Evolutionary conservation across 164 flowering plant genomes (phyloP), one percentile per base, ranked within the genome.

Genomic region (Aristolochia fimbriata): DNA sequence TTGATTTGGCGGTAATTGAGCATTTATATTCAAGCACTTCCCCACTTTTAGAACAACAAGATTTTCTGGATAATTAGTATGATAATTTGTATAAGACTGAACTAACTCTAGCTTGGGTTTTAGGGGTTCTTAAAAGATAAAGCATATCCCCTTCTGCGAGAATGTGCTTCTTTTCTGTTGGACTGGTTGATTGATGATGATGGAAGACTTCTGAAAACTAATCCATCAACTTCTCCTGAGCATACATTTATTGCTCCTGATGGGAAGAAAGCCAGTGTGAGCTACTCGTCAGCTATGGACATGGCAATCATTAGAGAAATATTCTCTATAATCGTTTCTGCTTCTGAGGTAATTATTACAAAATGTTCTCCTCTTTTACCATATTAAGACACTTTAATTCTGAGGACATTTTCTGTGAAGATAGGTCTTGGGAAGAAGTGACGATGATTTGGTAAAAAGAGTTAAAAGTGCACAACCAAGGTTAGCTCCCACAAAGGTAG

Each of bases 161-260:
- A 92, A 55, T 83, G 96, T 64, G 74, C 79, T 51, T 71, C 71
- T 25, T 93, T 90, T 77, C 72, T 93, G 66, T 72, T 90, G 78
- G 96, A 89, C 75, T 93, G 98, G 97, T 74, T 88, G 76, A 79
- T 87, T 65, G 85, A 87, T 66, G 96, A 88, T 59, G 74, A 19
- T 57, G 88, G 76, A 51, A 87, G 85, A 53, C 80, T 59, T 72
- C 74, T 90, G 51, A 87, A 78, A 66, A 93, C 97, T 27, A 93
- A 93, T 62, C 98, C 98, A 60, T 93, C 98, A 62, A 93, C 98
- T 16, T 93, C 98, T 61, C 98, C 98, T 11, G 98, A 93, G 59
- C 97, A 93, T 69, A 69, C 50, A 62, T 93, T 93, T 77, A 65
- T 72, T 77, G 88, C 94, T 53, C 91, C 97, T 24, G 83, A 83